phyloP scores from a whole-genome alignment of 768 basidiomycete genomes.

The Amanita molliuscula region DNA sequence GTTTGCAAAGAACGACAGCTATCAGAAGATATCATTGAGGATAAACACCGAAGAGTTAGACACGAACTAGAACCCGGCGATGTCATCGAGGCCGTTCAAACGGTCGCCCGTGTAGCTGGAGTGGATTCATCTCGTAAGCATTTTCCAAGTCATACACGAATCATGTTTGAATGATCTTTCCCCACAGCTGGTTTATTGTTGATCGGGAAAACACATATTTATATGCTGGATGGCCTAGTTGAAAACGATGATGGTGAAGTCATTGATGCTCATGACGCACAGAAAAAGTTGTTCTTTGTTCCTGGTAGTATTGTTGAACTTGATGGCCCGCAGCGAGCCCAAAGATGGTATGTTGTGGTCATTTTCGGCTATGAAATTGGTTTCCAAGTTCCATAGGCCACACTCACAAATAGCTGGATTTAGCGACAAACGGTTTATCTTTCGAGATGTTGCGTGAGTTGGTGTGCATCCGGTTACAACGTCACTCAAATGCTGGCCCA shows the following conservation, averaged over 20 bases:
- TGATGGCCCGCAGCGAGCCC: slow-evolving; percentile 70
- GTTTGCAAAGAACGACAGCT: slow-evolving; percentile 39
- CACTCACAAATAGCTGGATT: slow-evolving; percentile 71
- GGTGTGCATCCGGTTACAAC: background rate
- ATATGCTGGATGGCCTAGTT: slow-evolving; percentile 85
- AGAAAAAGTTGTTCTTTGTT: slow-evolving; percentile 69
- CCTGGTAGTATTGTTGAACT: slow-evolving; percentile 79
- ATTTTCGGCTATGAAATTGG: background rate
- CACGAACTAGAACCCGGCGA: slow-evolving; percentile 86
- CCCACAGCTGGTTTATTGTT: slow-evolving; percentile 77
- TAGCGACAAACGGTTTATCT: slow-evolving; percentile 78
- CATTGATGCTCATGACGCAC: slow-evolving; percentile 80
- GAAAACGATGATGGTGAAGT: slow-evolving; percentile 83
- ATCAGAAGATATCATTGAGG: slow-evolving; percentile 73
- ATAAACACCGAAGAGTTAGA: slow-evolving; percentile 80
- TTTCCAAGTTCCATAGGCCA: slow-evolving; percentile 35
- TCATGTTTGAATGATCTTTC: background rate
- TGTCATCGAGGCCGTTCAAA: slow-evolving; percentile 77
- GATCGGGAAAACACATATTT: slow-evolving; percentile 74
- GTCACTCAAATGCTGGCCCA: slow-evolving; percentile 16
- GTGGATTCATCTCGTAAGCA: slow-evolving; percentile 88
- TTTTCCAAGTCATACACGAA: background rate
- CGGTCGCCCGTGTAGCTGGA: slow-evolving; percentile 80
- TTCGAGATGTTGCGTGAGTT: slow-evolving; percentile 84
- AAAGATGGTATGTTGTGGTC: slow-evolving; percentile 53